Evolutionary conservation across 495 filamentous ascomycete species (phyloP), one percentile per base, ranked within the genome.

Genomic region (Aspergillus hancockii): DNA sequence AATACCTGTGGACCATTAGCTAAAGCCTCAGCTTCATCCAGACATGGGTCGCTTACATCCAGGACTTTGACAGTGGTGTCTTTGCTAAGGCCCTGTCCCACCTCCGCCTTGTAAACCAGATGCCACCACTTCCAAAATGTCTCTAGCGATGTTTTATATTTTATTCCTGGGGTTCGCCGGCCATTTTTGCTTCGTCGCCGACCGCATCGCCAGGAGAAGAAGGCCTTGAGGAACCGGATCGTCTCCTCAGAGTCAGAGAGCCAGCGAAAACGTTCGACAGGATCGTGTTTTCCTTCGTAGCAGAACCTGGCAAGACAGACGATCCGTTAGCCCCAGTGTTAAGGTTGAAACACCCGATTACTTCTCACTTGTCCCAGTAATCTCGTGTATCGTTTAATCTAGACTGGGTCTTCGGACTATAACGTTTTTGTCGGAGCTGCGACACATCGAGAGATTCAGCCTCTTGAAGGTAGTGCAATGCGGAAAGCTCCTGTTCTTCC

Each of bases 71-170:
- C 52, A 13, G 52, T 47, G 23, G 45, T 60, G 55, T 71, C 64
- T 61, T 71, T 73, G 46, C 63, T 63, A 1, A 69, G 63, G 14
- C 54, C 46, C 34, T 64, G 38, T 54, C 62, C 59, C 43, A 64
- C 53, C 51, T 63, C 58, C 16, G 55, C 58, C 59, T 71, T 68
- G 8, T 66, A 64, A 28, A 73, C 57, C 10, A 75, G 65, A 57
- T 66, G 57, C 64, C 62, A 77, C 63, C 62, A 70, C 56, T 78
- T 78, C 72, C 55, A 78, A 52, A 74, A 78, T 58, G 54, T 59
- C 53, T 73, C 64, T 43, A 78, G 59, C 22, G 63, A 66, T 63
- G 65, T 74, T 56, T 71, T 71, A 41, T 52, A 62, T 57, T 67
- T 67, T 23, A 75, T 68, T 22, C 68, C 68, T 19, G 60, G 62